Base-by-base conservation (phyloP, 1,284 basidiomycete species). In the Amylostereum areolatum region DNA sequence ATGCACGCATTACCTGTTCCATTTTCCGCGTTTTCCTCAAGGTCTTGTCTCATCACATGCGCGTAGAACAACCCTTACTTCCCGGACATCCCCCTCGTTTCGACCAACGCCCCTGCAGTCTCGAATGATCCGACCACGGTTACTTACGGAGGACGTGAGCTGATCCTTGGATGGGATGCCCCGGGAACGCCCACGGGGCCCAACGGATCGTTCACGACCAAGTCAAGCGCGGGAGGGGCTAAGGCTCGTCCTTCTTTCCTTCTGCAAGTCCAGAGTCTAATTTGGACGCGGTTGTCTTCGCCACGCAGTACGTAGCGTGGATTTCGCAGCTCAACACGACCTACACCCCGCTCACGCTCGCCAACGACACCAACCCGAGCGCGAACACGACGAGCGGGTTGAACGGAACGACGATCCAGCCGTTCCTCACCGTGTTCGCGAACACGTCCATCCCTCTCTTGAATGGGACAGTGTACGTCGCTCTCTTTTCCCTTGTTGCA, bases 261-360 rank as follows among this genome's bases (percentile, higher is more conserved):
- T n/a, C n/a, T n/a, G n/a, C n/a, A n/a, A n/a, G n/a, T n/a, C n/a
- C n/a, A n/a, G n/a, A n/a, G n/a, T n/a, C n/a, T n/a, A n/a, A n/a
- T n/a, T n/a, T n/a, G n/a, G n/a, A n/a, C n/a, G n/a, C n/a, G n/a
- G n/a, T n/a, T n/a, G n/a, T n/a, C n/a, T n/a, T n/a, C n/a, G n/a
- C n/a, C 24, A 63, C 76, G 30, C 68, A 67, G 66, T 75, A 58
- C 40, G 71, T 65, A 41, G 78, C 72, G 35, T 82, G 77, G 74
- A 74, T 83, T 42, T 73, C 70, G 28, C 81, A 85, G 61, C 62
- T 83, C 47, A 85, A 85, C 69, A 72, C 72, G n/a, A 85, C 83
- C 11, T 85, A 77, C 65, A 77, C 77, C 4, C 69, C 71, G 0
- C 63, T 80, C 25, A 64, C 68, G 33, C 70, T 74, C 51, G 59